These are phyloP conservation scores for Takashimella koratensis DNA, from an alignment of 1,284 basidiomycete genomes.

Conservation along the genomic window DNA sequence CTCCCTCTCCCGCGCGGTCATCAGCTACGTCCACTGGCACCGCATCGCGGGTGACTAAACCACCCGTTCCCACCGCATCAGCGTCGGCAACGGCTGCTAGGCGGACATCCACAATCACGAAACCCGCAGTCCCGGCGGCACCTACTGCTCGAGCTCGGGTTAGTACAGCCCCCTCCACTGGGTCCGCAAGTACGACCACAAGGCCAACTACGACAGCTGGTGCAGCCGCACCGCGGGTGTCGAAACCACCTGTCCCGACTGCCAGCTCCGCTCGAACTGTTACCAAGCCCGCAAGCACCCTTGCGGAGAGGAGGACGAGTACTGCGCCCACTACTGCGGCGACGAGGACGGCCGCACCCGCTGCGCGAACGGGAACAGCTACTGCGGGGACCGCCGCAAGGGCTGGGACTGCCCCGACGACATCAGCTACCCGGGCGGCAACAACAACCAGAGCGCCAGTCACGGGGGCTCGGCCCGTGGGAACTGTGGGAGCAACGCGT, in stretches of 20 bases:
- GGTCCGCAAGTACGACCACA: neutral
- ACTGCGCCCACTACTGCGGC: no score
- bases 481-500: no score
- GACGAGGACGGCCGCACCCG: neutral
- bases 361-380: neutral
- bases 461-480: neutral
- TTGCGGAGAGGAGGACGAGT: no score
- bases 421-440: neutral
- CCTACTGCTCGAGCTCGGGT: neutral
- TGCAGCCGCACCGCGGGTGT: neutral
- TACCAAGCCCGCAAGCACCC: no score
- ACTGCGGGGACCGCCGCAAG: neutral
- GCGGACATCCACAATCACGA: neutral
- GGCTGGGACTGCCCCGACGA: neutral
- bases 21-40: neutral
- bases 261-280: no score
- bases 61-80: conserved; percentile 8
- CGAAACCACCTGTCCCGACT: no score
- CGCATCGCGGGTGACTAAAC: conserved; percentile 8
- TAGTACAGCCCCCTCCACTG: neutral
- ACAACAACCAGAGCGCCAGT: neutral
- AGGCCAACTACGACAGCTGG: neutral
- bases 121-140: neutral
- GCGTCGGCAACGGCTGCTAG: neutral
- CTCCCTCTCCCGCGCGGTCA: neutral